Percentiles rank a stretch among this genome's conserved stretches.
Conservation (phyloP, 352 stramenopile species). For the Halophytophthora polymorphica region DNA sequence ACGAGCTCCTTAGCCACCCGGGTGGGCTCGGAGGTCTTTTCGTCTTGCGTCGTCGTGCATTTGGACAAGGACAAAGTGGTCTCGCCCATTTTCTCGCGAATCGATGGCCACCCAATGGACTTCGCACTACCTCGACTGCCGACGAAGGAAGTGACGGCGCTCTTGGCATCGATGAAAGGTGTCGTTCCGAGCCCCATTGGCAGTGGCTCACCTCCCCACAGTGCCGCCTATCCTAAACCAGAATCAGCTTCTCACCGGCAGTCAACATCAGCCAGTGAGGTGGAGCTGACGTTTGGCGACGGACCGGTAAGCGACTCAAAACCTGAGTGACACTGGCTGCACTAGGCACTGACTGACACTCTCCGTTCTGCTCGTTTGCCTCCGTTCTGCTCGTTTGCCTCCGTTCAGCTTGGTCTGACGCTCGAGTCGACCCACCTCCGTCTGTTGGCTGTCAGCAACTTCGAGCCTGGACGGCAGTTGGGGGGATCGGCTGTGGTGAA, state of each 20-base stretch:
- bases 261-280: slow-evolving; percentile 31
- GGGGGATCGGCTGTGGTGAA: slow-evolving; percentile 69
- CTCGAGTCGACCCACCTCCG: slow-evolving; percentile 74
- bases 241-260: slow-evolving; percentile 8
- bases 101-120: slow-evolving; percentile 51
- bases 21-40: slow-evolving; percentile 69
- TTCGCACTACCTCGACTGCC: slow-evolving; percentile 51
- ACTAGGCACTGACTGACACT: not conserved
- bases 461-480: slow-evolving; percentile 31
- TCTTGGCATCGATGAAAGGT: slow-evolving; percentile 32
- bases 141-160: slow-evolving; percentile 35
- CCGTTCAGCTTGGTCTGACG: slow-evolving; percentile 75
- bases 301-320: slow-evolving; percentile 43
- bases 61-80: slow-evolving; percentile 85
- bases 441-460: slow-evolving; percentile 55
- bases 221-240: not conserved
- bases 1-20: slow-evolving; percentile 77
- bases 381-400: not conserved
- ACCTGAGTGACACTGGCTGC: not conserved
- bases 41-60: slow-evolving; percentile 79
- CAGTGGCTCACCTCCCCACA: slow-evolving; percentile 1
- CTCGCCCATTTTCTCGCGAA: slow-evolving; percentile 53
- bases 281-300: slow-evolving; percentile 67
- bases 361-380: not conserved
- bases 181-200: slow-evolving; percentile 43